Conservation (phyloP, 352 stramenopile genomes). For the Saprolegnia diclina region DNA sequence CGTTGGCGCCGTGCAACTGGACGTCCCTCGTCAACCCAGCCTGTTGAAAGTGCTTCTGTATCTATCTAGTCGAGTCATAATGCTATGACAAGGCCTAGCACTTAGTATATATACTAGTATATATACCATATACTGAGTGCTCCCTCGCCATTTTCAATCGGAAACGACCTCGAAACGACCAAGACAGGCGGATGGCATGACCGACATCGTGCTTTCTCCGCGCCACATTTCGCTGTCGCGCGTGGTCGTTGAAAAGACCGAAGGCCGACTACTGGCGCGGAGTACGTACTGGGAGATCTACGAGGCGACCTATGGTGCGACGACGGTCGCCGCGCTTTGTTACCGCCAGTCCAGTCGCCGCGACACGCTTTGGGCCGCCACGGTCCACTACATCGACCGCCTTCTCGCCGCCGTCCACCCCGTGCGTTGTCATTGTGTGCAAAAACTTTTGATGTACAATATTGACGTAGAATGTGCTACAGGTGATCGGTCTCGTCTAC, state of each 20-base stretch:
- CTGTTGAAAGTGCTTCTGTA: no score
- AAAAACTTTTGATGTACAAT: not conserved
- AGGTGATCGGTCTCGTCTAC: conserved; percentile 39
- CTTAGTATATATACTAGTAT: no score
- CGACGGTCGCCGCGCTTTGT: conserved; percentile 34
- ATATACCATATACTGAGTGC: no score
- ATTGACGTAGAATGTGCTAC: conserved; percentile 36
- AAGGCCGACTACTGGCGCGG: not conserved
- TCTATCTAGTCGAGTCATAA: no score
- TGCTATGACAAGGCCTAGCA: no score
- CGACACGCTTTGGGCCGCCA: conserved; percentile 36
- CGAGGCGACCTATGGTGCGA: conserved; percentile 30
- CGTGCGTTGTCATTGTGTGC: conserved; percentile 28
- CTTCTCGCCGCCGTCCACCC: conserved; percentile 37
- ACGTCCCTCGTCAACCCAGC: no score
- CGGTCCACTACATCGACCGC: conserved; percentile 33
- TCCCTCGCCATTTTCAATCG: no score
- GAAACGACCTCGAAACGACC: no score
- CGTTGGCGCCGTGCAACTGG: no score
- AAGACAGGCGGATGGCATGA: not conserved
- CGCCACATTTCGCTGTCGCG: not conserved
- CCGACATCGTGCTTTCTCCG: not conserved
- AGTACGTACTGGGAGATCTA: conserved; percentile 22
- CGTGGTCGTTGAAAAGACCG: not conserved
- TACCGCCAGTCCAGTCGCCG: conserved; percentile 36